These are phyloP conservation scores for Exsudoporus frostii DNA, from an alignment of 768 basidiomycete genomes.

Conservation along the genomic window DNA sequence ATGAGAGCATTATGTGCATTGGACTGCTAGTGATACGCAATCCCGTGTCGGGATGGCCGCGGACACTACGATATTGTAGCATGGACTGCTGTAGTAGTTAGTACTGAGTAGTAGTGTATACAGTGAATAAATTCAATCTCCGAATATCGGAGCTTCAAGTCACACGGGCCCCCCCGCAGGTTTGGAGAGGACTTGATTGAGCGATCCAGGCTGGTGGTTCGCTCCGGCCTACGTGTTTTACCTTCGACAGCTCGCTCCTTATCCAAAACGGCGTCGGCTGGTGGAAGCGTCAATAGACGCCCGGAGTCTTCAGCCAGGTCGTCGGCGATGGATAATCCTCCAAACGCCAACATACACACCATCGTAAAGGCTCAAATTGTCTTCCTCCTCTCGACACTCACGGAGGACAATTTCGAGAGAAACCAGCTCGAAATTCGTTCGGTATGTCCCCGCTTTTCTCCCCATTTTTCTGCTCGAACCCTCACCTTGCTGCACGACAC, in stretches of 20 bases:
- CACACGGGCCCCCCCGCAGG: slow-evolving; percentile 6
- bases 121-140: slow-evolving; percentile 8
- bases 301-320: slow-evolving; percentile 74
- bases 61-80: not conserved
- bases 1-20: not conserved
- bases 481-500: slow-evolving; percentile 22
- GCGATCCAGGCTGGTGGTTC: slow-evolving; percentile 30
- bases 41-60: not conserved
- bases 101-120: too few relatives aligned
- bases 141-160: slow-evolving; percentile 22
- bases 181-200: slow-evolving; percentile 21
- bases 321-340: slow-evolving; percentile 83
- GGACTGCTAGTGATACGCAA: not conserved
- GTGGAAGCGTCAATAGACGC: slow-evolving; percentile 65
- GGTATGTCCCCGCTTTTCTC: slow-evolving; percentile 48
- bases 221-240: slow-evolving; percentile 34
- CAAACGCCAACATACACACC: slow-evolving; percentile 82
- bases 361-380: slow-evolving; percentile 98
- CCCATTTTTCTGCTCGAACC: slow-evolving; percentile 3
- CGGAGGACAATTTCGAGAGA: slow-evolving; percentile 95
- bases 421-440: slow-evolving; percentile 94
- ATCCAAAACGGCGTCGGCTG: slow-evolving; percentile 66
- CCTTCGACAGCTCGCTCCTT: slow-evolving; percentile 27
- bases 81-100: not conserved
- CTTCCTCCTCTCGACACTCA: slow-evolving; percentile 92